phyloP scores from a whole-genome alignment of 371 early-diverging fungal genomes.

The Parasitella parasitica region DNA sequence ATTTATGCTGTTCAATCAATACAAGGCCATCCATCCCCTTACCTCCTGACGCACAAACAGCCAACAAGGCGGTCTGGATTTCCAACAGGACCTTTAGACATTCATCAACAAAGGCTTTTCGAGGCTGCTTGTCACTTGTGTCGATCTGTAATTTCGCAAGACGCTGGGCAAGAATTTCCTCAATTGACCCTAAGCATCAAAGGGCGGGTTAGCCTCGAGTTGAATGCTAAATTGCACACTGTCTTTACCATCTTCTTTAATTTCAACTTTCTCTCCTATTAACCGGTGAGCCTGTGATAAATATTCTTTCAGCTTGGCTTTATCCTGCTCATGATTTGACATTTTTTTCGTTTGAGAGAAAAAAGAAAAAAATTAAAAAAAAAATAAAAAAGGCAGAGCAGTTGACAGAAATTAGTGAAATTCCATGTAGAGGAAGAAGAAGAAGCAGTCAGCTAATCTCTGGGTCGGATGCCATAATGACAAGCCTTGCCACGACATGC shows the following conservation, averaged over 20 bases:
- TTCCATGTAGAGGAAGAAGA: not conserved
- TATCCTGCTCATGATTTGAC: conserved; percentile 21
- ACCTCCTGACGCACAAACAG: conserved; percentile 25
- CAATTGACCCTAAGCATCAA: conserved; percentile 17
- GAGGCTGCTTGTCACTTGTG: conserved; percentile 7
- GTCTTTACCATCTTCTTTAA: conserved; percentile 18
- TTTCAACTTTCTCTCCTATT: conserved; percentile 26
- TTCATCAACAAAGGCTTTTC: conserved; percentile 26
- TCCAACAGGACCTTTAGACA: conserved; percentile 26
- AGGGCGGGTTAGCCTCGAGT: not conserved
- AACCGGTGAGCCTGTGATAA: conserved; percentile 12
- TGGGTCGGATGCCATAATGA: not conserved
- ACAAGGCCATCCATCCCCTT: not conserved
- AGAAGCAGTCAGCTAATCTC: not conserved
- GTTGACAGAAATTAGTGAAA: not conserved
- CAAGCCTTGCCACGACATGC: too few relatives aligned
- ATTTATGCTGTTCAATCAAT: not conserved
- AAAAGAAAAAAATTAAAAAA: not conserved
- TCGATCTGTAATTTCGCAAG: conserved; percentile 12
- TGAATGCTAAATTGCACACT: not conserved
- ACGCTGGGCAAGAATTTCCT: conserved; percentile 13
- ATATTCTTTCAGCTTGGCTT: conserved; percentile 8
- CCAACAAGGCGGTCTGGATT: conserved; percentile 27
- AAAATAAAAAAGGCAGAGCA: too few relatives aligned
- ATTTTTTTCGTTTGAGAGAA: not conserved